A percentile compares a stretch with the other conserved stretches of the same genome.
Conservation (phyloP, 2,329 filamentous ascomycete species). For the Penicillium expansum region DNA sequence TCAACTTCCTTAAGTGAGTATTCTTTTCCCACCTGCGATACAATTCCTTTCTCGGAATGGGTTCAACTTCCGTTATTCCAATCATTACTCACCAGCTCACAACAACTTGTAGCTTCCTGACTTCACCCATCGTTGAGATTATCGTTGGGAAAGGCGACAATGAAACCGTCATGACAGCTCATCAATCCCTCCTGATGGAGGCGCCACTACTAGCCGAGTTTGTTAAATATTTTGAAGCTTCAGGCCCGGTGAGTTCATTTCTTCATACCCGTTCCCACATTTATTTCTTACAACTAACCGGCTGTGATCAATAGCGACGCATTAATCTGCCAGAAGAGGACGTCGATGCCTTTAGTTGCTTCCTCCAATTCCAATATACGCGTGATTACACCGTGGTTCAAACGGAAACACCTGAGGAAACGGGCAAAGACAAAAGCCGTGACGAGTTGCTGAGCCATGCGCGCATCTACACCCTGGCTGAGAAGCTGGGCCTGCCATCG, state of each 20-base stretch:
- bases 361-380: constrained; percentile 81
- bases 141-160: constrained; percentile 61
- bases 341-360: constrained; percentile 71
- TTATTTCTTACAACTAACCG: neutral
- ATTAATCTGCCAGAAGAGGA: constrained; percentile 68
- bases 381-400: constrained; percentile 76
- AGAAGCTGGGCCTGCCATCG: constrained; percentile 66
- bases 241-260: constrained; percentile 55
- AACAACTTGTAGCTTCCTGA: constrained; percentile 51
- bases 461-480: constrained; percentile 82
- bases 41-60: neutral
- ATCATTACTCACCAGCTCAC: constrained; percentile 7
- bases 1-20: constrained; percentile 34
- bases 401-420: constrained; percentile 59
- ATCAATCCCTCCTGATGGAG: constrained; percentile 70
- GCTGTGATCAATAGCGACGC: constrained; percentile 52
- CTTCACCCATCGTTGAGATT: constrained; percentile 67
- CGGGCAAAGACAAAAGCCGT: constrained; percentile 70
- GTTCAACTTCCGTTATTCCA: neutral
- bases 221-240: constrained; percentile 60
- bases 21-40: neutral
- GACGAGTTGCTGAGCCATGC: constrained; percentile 84
- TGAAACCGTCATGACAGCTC: constrained; percentile 68
- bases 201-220: constrained; percentile 72
- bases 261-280: neutral